Evolutionary conservation across 2,329 filamentous ascomycete genomes (phyloP).

Genomic region (Epichloe sibirici): DNA sequence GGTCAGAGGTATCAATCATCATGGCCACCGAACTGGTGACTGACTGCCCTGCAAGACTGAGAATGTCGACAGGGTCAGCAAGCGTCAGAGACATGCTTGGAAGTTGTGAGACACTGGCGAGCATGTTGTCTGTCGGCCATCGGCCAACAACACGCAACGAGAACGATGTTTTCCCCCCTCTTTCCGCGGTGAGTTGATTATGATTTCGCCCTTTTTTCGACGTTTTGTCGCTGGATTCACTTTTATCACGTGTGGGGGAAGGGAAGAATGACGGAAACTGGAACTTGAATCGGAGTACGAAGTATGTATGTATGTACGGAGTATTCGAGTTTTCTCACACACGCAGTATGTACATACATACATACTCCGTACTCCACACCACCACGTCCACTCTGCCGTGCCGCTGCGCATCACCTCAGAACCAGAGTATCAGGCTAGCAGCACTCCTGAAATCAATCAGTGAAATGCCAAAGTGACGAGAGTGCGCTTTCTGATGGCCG

Average conservation of each 20-base stretch:
- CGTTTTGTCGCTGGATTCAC: too few relatives aligned
- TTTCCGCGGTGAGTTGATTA: too few relatives aligned
- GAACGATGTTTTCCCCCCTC: too few relatives aligned
- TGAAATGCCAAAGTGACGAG: background rate
- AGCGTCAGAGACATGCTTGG: background rate
- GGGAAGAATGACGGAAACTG: background rate
- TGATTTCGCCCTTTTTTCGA: too few relatives aligned
- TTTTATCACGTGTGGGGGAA: too few relatives aligned
- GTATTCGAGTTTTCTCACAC: background rate
- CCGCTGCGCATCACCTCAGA: background rate
- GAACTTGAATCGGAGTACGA: background rate
- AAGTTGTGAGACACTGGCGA: background rate
- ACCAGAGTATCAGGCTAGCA: background rate
- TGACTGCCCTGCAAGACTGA: too few relatives aligned
- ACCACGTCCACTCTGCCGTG: background rate
- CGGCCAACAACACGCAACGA: too few relatives aligned
- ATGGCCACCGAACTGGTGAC: background rate
- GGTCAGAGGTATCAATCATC: too few relatives aligned
- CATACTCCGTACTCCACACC: background rate
- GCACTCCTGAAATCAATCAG: background rate
- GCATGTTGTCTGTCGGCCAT: background rate
- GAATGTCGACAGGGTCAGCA: background rate
- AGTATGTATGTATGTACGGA: too few relatives aligned
- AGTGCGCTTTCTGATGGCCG: background rate
- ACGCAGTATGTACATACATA: too few relatives aligned